Base-by-base conservation (phyloP, 2,329 filamentous ascomycete genomes). In the Geosmithia putterillii region DNA sequence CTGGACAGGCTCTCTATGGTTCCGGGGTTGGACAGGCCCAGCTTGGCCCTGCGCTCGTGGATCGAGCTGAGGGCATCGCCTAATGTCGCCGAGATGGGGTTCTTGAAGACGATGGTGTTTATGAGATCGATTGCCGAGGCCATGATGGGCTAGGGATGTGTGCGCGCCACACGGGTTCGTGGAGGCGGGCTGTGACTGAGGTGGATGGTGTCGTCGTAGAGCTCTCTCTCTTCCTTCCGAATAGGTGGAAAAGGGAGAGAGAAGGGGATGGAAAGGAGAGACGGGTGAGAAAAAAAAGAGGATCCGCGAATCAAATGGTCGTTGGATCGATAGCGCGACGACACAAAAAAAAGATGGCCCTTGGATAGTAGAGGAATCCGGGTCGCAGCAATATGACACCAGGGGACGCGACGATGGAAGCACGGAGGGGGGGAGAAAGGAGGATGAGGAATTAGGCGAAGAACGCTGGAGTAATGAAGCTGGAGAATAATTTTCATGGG, bases 11-110 rank as follows among this genome's bases (percentile, higher is more conserved):
- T 81, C 67, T 98, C 92, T 52, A 95, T 81, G 42, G 85, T 89
- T 56, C 92, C 92, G 36, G 92, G 92, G 67, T 96, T 96, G 53
- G 82, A 75, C 54, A 98, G 74, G 49, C 89, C 90, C 51, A 98
- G 76, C 66, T 85, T 83, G 54, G 81, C 84, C 71, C 92, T 83
- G 67, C 86, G 80, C 55, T 92, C 85, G 49, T 82, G 83, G 62
- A 96, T 94, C 43, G 81, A 77, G 56, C 73, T 76, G 67, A 92
- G 83, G 64, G 79, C 81, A 73, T 94, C 84, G 63, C 79, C 75
- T 53, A 94, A 59, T 51, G 77, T 72, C 51, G 71, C 70, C 44
- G 79, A 70, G 55, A 92, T 65, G 47, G 85, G 77, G 63, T 94
- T 95, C 57, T 81, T 74, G 55, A 76, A 72, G 52, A 95, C 61